Evolutionary conservation across 257 asterid species (phyloP).

Genomic region (Fraxinus americana): DNA sequence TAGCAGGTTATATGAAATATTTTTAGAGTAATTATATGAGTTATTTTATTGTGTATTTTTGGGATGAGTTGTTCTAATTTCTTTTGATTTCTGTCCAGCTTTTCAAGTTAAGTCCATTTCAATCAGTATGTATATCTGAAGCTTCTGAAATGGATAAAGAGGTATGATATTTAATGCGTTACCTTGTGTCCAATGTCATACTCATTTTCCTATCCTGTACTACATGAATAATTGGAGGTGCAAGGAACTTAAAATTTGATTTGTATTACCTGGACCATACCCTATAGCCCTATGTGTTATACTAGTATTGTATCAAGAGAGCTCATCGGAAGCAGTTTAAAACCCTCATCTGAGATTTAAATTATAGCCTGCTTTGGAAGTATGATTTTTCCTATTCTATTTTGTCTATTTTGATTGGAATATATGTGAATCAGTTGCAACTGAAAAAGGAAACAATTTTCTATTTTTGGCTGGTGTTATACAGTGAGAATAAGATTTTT

Average conservation of each 20-base stretch:
- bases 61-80: conserved; percentile 23
- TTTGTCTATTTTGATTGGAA: background rate
- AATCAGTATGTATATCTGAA: conserved; percentile 70
- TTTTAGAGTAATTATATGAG: conserved; percentile 10
- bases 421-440: background rate
- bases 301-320: background rate
- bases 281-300: background rate
- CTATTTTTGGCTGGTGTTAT: conserved; percentile 20
- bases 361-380: conserved; percentile 3
- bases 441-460: background rate
- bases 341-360: conserved; percentile 14
- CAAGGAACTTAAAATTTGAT: background rate
- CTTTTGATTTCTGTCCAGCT: conserved; percentile 53
- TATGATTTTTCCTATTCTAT: background rate
- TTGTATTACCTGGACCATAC: background rate
- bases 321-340: background rate
- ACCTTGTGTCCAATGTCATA: background rate
- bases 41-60: background rate
- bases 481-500: conserved; percentile 24
- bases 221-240: background rate
- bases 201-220: conserved; percentile 5
- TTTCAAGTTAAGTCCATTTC: conserved; percentile 70
- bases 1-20: conserved; percentile 8
- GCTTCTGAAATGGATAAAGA: conserved; percentile 64
- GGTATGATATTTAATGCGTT: conserved; percentile 46